Conservation (phyloP, 148 eudicot species). For the Fagopyrum homotropicum region DNA sequence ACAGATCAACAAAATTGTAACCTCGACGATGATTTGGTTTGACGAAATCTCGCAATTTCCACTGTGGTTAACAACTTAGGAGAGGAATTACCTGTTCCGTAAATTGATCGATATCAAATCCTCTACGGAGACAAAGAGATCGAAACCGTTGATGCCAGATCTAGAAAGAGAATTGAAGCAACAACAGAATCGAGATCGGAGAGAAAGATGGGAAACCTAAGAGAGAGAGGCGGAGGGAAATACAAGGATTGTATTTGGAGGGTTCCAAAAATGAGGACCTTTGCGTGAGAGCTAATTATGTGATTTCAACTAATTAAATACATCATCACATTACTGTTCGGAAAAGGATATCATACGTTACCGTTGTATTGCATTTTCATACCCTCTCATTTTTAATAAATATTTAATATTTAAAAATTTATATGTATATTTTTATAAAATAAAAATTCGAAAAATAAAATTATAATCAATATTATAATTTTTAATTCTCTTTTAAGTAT, state of each 20-base stretch:
- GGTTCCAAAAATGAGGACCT: constrained; percentile 9
- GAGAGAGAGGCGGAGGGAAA: background rate
- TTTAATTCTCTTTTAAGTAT: too few relatives aligned
- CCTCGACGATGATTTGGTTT: background rate
- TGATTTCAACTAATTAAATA: background rate
- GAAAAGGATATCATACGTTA: background rate
- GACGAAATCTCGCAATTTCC: background rate
- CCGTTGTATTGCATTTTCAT: background rate
- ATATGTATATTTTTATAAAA: too few relatives aligned
- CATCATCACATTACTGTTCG: constrained; percentile 2
- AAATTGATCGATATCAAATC: background rate
- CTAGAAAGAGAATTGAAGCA: background rate
- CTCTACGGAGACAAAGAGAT: background rate
- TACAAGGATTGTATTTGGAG: background rate
- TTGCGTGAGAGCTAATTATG: constrained; percentile 13
- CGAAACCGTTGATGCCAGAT: background rate
- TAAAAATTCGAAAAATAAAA: too few relatives aligned
- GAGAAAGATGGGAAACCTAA: background rate
- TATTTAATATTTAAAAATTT: too few relatives aligned
- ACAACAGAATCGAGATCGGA: constrained; percentile 5
- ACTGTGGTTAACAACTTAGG: background rate
- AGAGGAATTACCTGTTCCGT: constrained; percentile 3
- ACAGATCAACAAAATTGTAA: constrained; percentile 2
- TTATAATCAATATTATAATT: too few relatives aligned
- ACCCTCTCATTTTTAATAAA: too few relatives aligned